Percentiles rank a stretch among this genome's conserved stretches.
phyloP scores from a whole-genome alignment of 345 rosid species.

The Acer saccharum region DNA sequence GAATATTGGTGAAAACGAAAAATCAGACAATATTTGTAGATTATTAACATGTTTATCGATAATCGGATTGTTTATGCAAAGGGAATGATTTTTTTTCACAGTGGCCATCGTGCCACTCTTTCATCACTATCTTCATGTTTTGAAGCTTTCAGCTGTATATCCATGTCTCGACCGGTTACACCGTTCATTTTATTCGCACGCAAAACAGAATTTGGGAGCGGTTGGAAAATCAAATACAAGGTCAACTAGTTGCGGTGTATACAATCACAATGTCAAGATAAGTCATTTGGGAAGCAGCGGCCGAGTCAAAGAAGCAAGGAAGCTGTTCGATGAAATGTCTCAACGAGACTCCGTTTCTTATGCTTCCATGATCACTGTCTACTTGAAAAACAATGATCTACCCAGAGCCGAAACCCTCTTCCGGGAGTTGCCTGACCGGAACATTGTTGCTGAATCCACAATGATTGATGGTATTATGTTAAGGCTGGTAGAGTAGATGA shows the following conservation, averaged over 20 bases:
- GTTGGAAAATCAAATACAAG: neutral
- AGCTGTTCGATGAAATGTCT: constrained; percentile 51
- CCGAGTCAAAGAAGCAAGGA: constrained; percentile 33
- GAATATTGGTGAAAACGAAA: neutral
- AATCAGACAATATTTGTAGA: neutral
- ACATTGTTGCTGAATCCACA: constrained; percentile 49
- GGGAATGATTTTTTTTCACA: neutral
- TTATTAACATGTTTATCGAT: neutral
- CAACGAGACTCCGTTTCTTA: constrained; percentile 40
- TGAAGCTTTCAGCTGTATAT: constrained; percentile 4
- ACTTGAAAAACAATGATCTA: constrained; percentile 33
- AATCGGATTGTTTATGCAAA: neutral
- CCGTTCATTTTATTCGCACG: constrained; percentile 32
- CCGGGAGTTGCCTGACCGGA: constrained; percentile 30
- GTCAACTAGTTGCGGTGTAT: constrained; percentile 18
- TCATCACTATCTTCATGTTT: neutral
- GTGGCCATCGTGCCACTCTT: neutral
- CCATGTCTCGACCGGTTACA: neutral
- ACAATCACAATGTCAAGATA: constrained; percentile 33
- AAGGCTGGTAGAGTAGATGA: constrained; percentile 39
- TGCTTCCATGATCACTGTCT: constrained; percentile 43
- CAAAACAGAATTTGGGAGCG: constrained; percentile 18
- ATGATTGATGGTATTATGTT: constrained; percentile 44
- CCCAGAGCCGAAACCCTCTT: constrained; percentile 37
- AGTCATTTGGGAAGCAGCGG: constrained; percentile 37